Base-by-base conservation (phyloP, 2,329 filamentous ascomycete genomes). In the Cladosporium phlei region DNA sequence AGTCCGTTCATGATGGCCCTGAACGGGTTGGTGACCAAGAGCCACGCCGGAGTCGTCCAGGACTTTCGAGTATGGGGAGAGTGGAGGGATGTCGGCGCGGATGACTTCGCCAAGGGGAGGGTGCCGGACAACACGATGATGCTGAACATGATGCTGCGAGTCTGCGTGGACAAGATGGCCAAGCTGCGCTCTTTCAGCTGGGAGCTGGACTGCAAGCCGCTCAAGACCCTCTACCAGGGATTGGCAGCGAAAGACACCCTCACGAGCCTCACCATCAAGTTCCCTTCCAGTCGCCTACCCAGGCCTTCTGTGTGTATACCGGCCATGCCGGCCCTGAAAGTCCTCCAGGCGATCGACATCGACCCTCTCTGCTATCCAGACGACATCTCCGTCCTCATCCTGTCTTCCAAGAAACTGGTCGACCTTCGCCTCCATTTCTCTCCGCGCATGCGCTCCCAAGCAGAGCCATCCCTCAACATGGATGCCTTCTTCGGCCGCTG, bases 61-160 rank as follows among this genome's bases (percentile, higher is more conserved):
- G 70, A 69, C 16, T 71, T 82, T 49, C 65, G 68, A 2, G 55
- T 83, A 27, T 64, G 69, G 24, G 80, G 80, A 17, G 69, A 78
- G 20, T 82, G 77, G 77, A 71, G 70, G 45, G 79, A 81, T 56
- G 65, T 71, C 40, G 76, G 78, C 43, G 55, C 76, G 17, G 75
- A 80, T 43, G 78, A 82, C 52, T 76, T 79, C 60, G 73, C 75
- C 47, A 74, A 73, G 35, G 79, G 79, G 0, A 68, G 78, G 28
- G 75, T 83, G 44, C 77, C 79, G n/a, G 79, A 83, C 63, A 79
- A 75, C 34, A 76, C 72, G 28, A 82, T 83, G 77, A 72, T 83
- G 69, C 65, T 83, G 56, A 81, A 80, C 58, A 77, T 80, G 39
- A 70, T 75, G 2, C 67, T 80, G 40, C 73, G 79, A 48, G 77